Base-by-base conservation (phyloP, 768 basidiomycete genomes). In the Galerina sulciceps region DNA sequence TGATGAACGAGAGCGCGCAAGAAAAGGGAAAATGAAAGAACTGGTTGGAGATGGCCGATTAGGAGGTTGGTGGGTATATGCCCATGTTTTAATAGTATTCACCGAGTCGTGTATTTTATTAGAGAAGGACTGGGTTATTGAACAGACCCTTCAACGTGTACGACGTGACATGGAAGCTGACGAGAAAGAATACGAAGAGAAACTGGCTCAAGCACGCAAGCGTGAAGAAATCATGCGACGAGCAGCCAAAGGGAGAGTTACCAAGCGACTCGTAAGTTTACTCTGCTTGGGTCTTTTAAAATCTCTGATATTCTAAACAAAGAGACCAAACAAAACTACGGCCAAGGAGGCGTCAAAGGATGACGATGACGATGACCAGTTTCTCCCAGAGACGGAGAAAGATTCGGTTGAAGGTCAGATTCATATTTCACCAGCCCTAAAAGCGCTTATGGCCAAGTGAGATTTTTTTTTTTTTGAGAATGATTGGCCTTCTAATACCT, bases 361-460 rank as follows among this genome's bases (percentile, higher is more conserved):
- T 13, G 78, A 78, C 5, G 76, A 79, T 11, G 81, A 86, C 13
- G 91, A 94, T n/a, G 83, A 85, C 3, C 65, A 73, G 13, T 96
- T 90, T 69, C 80, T 96, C 11, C 94, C 94, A 0, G 86, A 90
- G 48, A 66, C 66, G 1, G 80, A 80, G 18, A 78, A 74, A 43
- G 70, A 71, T 35, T 49, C 44, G 31, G 65, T 75, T 42, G 74
- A 72, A 73, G 58, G 81, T 76, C 73, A 76, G 35, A 74, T 76
- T 48, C 88, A 91, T 64, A 78, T 95, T 5, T 90, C 91, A 6
- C 87, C 90, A 2, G 90, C 85, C 41, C 87, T 96, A 6, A 83
- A 85, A 23, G 91, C 86, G 1, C 76, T 96, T 10, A 89, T 96
- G 88, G 81, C 79, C 49, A 90, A 86, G 95, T 94, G 82, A 71